These are phyloP conservation scores for Clausena lansium DNA, from an alignment of 345 rosid species.

Conservation along the genomic window DNA sequence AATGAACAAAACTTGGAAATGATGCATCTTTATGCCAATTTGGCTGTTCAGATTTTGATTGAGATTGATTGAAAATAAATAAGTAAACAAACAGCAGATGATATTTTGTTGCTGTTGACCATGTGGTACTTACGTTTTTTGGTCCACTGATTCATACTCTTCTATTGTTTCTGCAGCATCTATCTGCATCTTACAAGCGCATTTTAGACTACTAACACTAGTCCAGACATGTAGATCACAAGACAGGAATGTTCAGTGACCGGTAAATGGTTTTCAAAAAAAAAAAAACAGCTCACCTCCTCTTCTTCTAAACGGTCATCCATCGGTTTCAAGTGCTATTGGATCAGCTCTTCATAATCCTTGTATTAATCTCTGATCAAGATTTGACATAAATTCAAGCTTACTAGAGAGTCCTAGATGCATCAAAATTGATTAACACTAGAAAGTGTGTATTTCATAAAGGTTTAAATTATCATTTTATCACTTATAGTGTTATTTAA, in stretches of 20 bases:
- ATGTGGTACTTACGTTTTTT: slow-evolving; percentile 56
- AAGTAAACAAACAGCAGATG: background rate
- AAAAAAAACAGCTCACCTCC: slow-evolving; percentile 54
- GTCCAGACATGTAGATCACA: background rate
- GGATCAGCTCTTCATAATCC: slow-evolving; percentile 87
- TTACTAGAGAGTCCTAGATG: background rate
- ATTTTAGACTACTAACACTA: slow-evolving; percentile 1
- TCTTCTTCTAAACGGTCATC: slow-evolving; percentile 95
- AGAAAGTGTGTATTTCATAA: no score
- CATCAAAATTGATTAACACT: background rate
- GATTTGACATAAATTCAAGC: slow-evolving; percentile 15
- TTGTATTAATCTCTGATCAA: slow-evolving; percentile 80
- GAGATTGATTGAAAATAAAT: slow-evolving; percentile 5
- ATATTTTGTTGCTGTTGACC: background rate
- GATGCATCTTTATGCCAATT: background rate
- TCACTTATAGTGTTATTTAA: no score
- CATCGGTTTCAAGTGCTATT: slow-evolving; percentile 81
- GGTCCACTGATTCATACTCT: slow-evolving; percentile 81
- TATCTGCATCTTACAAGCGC: slow-evolving; percentile 43
- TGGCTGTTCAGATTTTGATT: background rate
- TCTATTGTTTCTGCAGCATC: slow-evolving; percentile 96
- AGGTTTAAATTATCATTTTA: no score
- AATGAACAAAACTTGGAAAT: background rate
- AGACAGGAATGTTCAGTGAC: background rate
- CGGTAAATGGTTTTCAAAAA: background rate